phyloP scores from a whole-genome alignment of 139 green algal species.

The Micromonas commoda region DNA sequence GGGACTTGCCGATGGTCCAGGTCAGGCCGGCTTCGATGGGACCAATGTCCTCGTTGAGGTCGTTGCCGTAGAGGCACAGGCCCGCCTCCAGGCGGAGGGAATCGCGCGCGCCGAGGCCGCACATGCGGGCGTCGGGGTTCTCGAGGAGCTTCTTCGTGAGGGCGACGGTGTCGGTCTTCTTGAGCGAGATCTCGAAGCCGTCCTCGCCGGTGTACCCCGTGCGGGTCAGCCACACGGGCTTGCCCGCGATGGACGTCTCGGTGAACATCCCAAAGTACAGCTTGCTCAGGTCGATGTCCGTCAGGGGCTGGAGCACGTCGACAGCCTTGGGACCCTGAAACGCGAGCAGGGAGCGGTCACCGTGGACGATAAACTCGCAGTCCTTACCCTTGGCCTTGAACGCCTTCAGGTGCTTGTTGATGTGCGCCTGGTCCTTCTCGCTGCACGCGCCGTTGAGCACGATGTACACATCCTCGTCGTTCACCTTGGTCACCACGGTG shows the following conservation, averaged over 20 bases:
- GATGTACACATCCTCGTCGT: slow-evolving; percentile 78
- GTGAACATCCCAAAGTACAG: slow-evolving; percentile 89
- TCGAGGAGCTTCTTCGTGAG: slow-evolving; percentile 67
- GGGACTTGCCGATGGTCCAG: slow-evolving; percentile 89
- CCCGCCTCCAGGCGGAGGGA: slow-evolving; percentile 92
- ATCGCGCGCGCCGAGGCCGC: slow-evolving; percentile 88
- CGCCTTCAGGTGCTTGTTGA: slow-evolving; percentile 66
- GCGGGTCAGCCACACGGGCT: slow-evolving; percentile 79
- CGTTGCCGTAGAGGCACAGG: slow-evolving; percentile 97
- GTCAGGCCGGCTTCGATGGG: slow-evolving; percentile 94
- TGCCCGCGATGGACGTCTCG: slow-evolving; percentile 61
- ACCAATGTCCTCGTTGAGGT: slow-evolving; percentile 86
- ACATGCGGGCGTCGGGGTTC: slow-evolving; percentile 54
- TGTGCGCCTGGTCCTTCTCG: slow-evolving; percentile 92
- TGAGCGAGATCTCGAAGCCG: slow-evolving; percentile 95
- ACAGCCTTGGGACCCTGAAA: slow-evolving; percentile 74
- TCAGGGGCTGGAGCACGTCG: slow-evolving; percentile 48
- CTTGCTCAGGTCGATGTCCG: slow-evolving; percentile 64
- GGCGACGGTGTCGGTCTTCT: slow-evolving; percentile 52
- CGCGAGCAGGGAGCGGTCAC: slow-evolving; percentile 84
- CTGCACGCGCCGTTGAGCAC: slow-evolving; percentile 95
- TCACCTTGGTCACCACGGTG: slow-evolving; percentile 85
- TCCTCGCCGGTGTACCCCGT: slow-evolving; percentile 98
- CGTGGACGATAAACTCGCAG: slow-evolving; percentile 62
- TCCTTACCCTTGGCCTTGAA: slow-evolving; percentile 52